Evolutionary conservation across 768 basidiomycete genomes (phyloP), one percentile per base, ranked within the genome.

Genomic region (Artomyces pyxidatus): DNA sequence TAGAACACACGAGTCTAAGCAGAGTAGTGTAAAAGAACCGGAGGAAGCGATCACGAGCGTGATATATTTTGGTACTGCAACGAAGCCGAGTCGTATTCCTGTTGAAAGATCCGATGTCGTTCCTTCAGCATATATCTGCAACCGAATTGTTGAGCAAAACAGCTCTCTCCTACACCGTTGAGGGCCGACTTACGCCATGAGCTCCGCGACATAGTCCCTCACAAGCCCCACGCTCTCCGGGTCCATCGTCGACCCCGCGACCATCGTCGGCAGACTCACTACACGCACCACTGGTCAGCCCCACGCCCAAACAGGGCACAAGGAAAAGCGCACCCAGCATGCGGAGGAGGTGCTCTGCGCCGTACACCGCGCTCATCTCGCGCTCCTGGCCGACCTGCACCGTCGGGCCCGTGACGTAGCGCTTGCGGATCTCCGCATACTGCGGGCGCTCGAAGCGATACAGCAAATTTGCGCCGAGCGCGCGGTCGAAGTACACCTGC

Each of bases 381-480:
- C 81, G 85, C 61, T 90, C 88, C 53, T 81, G 71, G 5, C 72
- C 76, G 10, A 83, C 71, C 43, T 75, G 67, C 23, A 88, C 85
- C 43, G 81, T 75, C 42, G 74, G 81, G 1, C 85, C 87, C 6
- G 88, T 89, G 53, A 83, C 78, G 55, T 83, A 88, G 53, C 68
- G 66, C 59, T 83, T 81, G 38, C 87, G 77, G 21, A 89, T 76
- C 42, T 85, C 81, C 5, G 85, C 83, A 54, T 95, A 97, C 64
- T 98, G 94, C 6, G 81, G 80, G n/a, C 95, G 79, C 65, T 99
- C 95, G 56, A 95, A 93, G 17, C 92, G 84, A 61, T 98, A 99
- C 3, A 98, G 75, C 23, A 99, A 76, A 65, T 89, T 93, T 49
- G 85, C 80, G 4, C 95, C 88, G 1, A 90, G 76, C 0, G 91